A percentile compares a stretch with the other conserved stretches of the same genome.
Evolutionary conservation across 2,329 filamentous ascomycete genomes (phyloP).

Genomic region (Talaromyces sp.): DNA sequence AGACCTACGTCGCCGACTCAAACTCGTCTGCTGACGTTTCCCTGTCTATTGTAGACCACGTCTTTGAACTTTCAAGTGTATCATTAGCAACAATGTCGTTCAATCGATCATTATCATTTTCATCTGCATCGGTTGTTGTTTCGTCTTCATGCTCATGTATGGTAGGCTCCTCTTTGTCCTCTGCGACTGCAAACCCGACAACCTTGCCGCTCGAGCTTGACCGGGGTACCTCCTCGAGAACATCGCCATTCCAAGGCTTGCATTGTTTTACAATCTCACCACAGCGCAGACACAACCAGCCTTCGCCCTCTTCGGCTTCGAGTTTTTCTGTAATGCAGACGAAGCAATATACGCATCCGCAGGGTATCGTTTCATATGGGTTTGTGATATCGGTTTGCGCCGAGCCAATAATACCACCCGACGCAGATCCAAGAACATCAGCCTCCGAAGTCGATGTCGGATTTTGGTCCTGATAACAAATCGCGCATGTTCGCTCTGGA

Average conservation of each 20-base stretch:
- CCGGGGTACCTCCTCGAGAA: conserved; percentile 53
- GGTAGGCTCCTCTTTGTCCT: conserved; percentile 21
- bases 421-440: conserved; percentile 69
- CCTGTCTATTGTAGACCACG: conserved; percentile 37
- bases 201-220: conserved; percentile 37
- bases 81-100: conserved; percentile 31
- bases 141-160: conserved; percentile 18
- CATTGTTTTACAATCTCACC: conserved; percentile 81
- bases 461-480: conserved; percentile 95
- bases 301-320: conserved; percentile 89
- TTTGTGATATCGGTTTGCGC: conserved; percentile 93
- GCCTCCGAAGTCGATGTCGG: conserved; percentile 66
- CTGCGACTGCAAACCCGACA: conserved; percentile 41
- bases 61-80: conserved; percentile 34
- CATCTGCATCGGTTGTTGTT: conserved; percentile 20
- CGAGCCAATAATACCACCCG: conserved; percentile 77
- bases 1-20: background rate
- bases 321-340: conserved; percentile 88
- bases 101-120: conserved; percentile 18
- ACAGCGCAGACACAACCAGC: conserved; percentile 87
- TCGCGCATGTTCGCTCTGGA: conserved; percentile 90
- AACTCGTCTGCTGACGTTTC: background rate
- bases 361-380: conserved; percentile 86
- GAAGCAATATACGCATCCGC: conserved; percentile 92
- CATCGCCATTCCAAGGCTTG: conserved; percentile 86